Evolutionary conservation across 345 rosid species (phyloP).

Genomic region (Camelina neglecta): DNA sequence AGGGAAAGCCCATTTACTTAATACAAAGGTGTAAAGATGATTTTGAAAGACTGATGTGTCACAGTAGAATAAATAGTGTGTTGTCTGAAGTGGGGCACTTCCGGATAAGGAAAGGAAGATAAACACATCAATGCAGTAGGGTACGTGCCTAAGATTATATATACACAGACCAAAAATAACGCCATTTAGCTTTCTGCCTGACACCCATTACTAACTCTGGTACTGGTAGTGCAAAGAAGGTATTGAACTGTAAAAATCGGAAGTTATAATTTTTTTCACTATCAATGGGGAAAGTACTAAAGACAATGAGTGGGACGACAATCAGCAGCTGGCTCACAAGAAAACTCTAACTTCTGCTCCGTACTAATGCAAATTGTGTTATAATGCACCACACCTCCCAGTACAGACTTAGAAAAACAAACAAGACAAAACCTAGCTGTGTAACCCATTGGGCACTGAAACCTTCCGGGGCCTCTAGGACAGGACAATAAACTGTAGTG

Average conservation of each 20-base stretch:
- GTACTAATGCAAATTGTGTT: conserved; percentile 21
- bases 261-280: conserved; percentile 14
- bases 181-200: conserved; percentile 38
- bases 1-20: neutral
- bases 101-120: conserved; percentile 34
- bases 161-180: conserved; percentile 23
- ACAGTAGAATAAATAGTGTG: conserved; percentile 26
- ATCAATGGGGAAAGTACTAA: conserved; percentile 21
- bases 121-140: conserved; percentile 42
- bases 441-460: conserved; percentile 43
- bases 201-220: conserved; percentile 28
- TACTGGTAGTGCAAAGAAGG: conserved; percentile 18
- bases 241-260: neutral
- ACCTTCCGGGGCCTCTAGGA: conserved; percentile 52
- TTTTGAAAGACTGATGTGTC: conserved; percentile 33
- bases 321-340: conserved; percentile 36
- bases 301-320: conserved; percentile 6
- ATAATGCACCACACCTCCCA: conserved; percentile 13
- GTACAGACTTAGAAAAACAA: conserved; percentile 9
- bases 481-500: conserved; percentile 44
- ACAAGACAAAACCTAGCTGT: conserved; percentile 42
- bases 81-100: conserved; percentile 45
- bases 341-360: conserved; percentile 1
- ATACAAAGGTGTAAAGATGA: conserved; percentile 23
- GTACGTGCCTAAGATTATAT: conserved; percentile 33